Percentiles rank a stretch among this genome's conserved stretches.
phyloP scores from a whole-genome alignment of 2,329 filamentous ascomycete genomes.

The Penicillium sp. region DNA sequence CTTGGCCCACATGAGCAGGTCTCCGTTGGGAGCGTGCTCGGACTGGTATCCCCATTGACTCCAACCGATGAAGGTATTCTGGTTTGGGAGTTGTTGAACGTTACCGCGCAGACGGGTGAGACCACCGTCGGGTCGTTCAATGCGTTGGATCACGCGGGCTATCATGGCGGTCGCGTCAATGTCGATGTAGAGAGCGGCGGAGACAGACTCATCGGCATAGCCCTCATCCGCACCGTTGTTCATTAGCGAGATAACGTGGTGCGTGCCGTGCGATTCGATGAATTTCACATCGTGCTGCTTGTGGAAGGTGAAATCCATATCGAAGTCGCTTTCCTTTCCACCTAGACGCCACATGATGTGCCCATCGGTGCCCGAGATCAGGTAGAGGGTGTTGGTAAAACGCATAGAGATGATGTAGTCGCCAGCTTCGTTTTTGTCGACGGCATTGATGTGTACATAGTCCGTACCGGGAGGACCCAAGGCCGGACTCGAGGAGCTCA shows the following conservation, averaged over 20 bases:
- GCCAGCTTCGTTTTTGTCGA: slow-evolving; percentile 35
- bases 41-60: slow-evolving; percentile 29
- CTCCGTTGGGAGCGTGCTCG: slow-evolving; percentile 29
- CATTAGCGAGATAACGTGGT: slow-evolving; percentile 29
- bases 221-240: slow-evolving; percentile 32
- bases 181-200: slow-evolving; percentile 26
- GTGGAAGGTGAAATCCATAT: slow-evolving; percentile 31
- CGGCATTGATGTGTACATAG: slow-evolving; percentile 37
- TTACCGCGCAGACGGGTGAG: slow-evolving; percentile 33
- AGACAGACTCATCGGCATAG: slow-evolving; percentile 18
- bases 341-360: slow-evolving; percentile 38
- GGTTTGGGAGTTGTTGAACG: slow-evolving; percentile 30
- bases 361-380: slow-evolving; percentile 33
- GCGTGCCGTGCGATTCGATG: slow-evolving; percentile 24
- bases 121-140: slow-evolving; percentile 29
- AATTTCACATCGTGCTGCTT: slow-evolving; percentile 38
- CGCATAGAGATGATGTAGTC: slow-evolving; percentile 40
- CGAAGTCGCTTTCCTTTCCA: slow-evolving; percentile 27
- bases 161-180: slow-evolving; percentile 26
- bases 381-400: slow-evolving; percentile 36
- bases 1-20: slow-evolving; percentile 29
- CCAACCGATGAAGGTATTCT: slow-evolving; percentile 35
- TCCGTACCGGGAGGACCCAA: slow-evolving; percentile 20
- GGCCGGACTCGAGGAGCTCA: not conserved
- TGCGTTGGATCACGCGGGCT: slow-evolving; percentile 24